These are phyloP conservation scores for Sclerotinia sclerotiorum DNA, from an alignment of 2,329 filamentous ascomycete genomes.

Conservation along the genomic window DNA sequence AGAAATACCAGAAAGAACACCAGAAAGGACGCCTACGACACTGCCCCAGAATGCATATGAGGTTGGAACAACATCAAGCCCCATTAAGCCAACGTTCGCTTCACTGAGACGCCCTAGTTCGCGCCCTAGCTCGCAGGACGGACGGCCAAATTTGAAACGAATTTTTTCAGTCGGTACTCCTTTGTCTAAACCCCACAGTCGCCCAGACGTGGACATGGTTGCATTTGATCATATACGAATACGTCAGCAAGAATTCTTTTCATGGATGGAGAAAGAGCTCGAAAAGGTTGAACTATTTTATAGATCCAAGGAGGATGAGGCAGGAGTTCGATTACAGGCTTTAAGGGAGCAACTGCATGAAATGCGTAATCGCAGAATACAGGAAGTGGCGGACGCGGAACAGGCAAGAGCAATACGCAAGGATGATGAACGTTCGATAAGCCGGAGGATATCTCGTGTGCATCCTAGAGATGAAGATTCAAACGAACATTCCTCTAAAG, in stretches of 20 bases:
- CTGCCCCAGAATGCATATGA: constrained; percentile 44
- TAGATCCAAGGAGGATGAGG: constrained; percentile 81
- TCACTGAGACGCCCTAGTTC: constrained; percentile 30
- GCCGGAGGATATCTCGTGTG: constrained; percentile 27
- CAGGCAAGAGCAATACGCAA: constrained; percentile 33
- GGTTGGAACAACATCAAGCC: constrained; percentile 43
- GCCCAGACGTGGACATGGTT: constrained; percentile 52
- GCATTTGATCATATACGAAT: constrained; percentile 65
- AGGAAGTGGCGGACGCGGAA: constrained; percentile 55
- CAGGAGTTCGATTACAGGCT: constrained; percentile 66
- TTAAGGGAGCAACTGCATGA: constrained; percentile 86
- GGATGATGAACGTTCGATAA: constrained; percentile 27
- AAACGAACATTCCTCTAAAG: constrained; percentile 29
- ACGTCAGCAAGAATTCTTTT: constrained; percentile 80
- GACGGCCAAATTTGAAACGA: constrained; percentile 33
- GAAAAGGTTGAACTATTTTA: constrained; percentile 94
- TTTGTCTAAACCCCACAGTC: constrained; percentile 44
- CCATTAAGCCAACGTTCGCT: constrained; percentile 34
- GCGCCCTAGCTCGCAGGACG: constrained; percentile 26
- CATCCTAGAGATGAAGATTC: constrained; percentile 29
- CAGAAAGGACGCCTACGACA: constrained; percentile 5
- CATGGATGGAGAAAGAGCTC: constrained; percentile 79
- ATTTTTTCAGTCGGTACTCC: constrained; percentile 37
- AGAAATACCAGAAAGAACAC: constrained; percentile 2
- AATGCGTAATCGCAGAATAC: constrained; percentile 80